A percentile compares a stretch with the other conserved stretches of the same genome.
Conservation (phyloP, 495 filamentous ascomycete genomes). For the Aspergillus sparsus region DNA sequence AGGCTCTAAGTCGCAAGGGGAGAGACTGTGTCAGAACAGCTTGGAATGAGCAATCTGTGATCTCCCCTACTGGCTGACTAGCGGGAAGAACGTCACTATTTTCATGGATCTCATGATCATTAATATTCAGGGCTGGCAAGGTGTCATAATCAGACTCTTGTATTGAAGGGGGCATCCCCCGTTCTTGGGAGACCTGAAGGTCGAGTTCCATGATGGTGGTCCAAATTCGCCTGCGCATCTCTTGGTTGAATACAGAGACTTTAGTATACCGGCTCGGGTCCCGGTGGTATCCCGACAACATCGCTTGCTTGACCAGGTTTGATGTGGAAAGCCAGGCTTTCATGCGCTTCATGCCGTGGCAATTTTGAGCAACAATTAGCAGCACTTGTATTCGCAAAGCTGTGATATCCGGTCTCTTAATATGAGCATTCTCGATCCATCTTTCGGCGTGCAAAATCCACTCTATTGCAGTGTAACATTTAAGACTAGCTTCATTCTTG, state of each 20-base stretch:
- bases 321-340: conserved; percentile 62
- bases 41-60: conserved; percentile 46
- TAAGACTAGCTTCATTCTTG: conserved; percentile 50
- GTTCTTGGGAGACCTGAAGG: conserved; percentile 59
- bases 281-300: conserved; percentile 59
- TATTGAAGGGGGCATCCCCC: conserved; percentile 59
- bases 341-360: conserved; percentile 55
- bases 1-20: conserved; percentile 40
- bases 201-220: conserved; percentile 64
- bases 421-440: conserved; percentile 60
- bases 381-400: conserved; percentile 62
- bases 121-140: conserved; percentile 53
- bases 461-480: conserved; percentile 53
- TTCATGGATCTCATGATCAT: conserved; percentile 44
- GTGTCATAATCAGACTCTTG: conserved; percentile 59
- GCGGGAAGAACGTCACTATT: conserved; percentile 36
- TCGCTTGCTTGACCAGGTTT: conserved; percentile 55
- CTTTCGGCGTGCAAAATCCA: conserved; percentile 66
- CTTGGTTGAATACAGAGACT: conserved; percentile 58
- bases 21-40: conserved; percentile 36
- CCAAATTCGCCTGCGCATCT: conserved; percentile 71
- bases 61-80: conserved; percentile 30
- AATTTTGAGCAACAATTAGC: conserved; percentile 59
- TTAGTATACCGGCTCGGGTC: conserved; percentile 53
- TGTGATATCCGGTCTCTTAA: conserved; percentile 54